Evolutionary conservation across 768 basidiomycete species (phyloP), one percentile per base, ranked within the genome.

Genomic region (Cytidiella melzeri): DNA sequence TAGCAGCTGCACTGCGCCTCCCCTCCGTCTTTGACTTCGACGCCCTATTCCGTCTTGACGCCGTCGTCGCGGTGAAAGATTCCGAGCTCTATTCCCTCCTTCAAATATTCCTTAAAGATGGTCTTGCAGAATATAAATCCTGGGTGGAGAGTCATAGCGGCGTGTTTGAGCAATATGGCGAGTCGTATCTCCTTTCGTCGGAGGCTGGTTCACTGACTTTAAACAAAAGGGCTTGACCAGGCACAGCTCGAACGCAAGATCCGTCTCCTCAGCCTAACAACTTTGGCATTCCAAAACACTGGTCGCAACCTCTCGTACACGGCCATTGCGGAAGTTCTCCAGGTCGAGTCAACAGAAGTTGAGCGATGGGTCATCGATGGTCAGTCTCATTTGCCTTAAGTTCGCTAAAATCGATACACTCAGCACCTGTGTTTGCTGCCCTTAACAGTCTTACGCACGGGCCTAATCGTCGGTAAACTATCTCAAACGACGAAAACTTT

Each of bases 341-440:
- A 87, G 55, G 79, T 90, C 6, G 75, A 81, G 21, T 52, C 65
- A 19, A 69, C 75, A 21, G 72, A 87, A 51, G 88, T 93, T 24
- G 92, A 93, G 64, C 82, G 78, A 59, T 92, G 89, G 88, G 81
- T 83, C 36, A 92, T 93, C 54, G 88, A 92, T 67, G 83, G 90
- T 91, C 60, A 52, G 72, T 55, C 11, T 25, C 41, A 47, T 19
- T 41, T n/a, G n/a, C n/a, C n/a, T n/a, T n/a, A n/a, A n/a, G n/a
- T n/a, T n/a, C n/a, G n/a, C n/a, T n/a, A n/a, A n/a, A n/a, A n/a
- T n/a, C n/a, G n/a, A n/a, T n/a, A n/a, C n/a, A n/a, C n/a, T n/a
- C n/a, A n/a, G n/a, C n/a, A n/a, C n/a, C n/a, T n/a, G n/a, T n/a
- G n/a, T n/a, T n/a, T n/a, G n/a, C n/a, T n/a, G n/a, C 18, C 15